A percentile compares a stretch with the other conserved stretches of the same genome.
These are phyloP conservation scores for Suillus paluster DNA, from an alignment of 768 basidiomycete genomes.

Conservation along the genomic window DNA sequence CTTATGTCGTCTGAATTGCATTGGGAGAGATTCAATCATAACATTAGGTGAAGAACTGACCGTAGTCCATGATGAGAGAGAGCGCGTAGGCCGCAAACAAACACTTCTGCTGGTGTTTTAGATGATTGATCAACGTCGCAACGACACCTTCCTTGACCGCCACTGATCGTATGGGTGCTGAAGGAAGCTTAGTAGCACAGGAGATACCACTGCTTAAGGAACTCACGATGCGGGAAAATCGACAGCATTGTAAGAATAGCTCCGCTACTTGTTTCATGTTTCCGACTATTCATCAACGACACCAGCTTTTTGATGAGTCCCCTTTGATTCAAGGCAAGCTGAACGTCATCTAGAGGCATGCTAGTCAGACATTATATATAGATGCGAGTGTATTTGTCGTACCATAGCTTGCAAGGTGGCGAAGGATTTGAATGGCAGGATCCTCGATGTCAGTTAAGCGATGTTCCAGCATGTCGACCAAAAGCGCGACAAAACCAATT, in stretches of 20 bases:
- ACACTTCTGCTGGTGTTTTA: background rate
- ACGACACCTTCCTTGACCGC: background rate
- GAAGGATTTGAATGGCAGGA: constrained; percentile 9
- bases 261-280: background rate
- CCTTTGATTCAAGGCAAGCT: background rate
- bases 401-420: constrained; percentile 3
- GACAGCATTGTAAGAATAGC: constrained; percentile 2
- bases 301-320: background rate
- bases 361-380: background rate
- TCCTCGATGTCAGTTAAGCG: constrained; percentile 12
- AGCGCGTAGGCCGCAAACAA: constrained; percentile 11
- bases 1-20: background rate
- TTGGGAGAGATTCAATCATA: background rate
- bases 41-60: background rate
- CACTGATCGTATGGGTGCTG: background rate
- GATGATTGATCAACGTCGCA: constrained; percentile 3
- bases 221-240: constrained; percentile 6
- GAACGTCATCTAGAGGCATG: background rate
- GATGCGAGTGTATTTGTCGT: background rate
- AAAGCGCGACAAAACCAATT: background rate
- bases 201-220: no score
- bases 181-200: background rate
- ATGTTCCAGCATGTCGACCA: constrained; percentile 11
- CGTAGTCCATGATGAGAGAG: background rate
- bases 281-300: constrained; percentile 2